These are phyloP conservation scores for Pythium aquatile DNA, from an alignment of 352 stramenopile genomes.

Conservation along the genomic window DNA sequence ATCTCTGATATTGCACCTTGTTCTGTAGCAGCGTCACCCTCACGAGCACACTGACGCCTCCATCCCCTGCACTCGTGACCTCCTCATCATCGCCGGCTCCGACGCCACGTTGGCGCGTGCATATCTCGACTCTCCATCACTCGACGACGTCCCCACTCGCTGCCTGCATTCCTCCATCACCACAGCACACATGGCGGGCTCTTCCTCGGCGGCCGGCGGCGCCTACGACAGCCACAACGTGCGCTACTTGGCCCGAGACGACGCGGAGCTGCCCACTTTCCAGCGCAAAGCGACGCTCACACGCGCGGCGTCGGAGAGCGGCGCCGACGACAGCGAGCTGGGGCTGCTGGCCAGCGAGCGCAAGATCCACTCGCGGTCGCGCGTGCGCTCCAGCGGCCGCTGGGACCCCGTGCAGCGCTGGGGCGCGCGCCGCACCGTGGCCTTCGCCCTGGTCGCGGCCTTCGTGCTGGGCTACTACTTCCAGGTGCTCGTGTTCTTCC, in stretches of 20 bases:
- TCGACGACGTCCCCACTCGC: too few species aligned
- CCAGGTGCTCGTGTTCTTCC: slow-evolving; percentile 67
- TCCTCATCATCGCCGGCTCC: background rate
- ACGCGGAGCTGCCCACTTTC: slow-evolving; percentile 26
- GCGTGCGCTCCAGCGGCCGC: slow-evolving; percentile 8
- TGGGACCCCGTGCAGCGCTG: slow-evolving; percentile 9
- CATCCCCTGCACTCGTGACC: background rate
- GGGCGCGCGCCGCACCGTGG: slow-evolving; percentile 20
- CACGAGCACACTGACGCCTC: background rate
- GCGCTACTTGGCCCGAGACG: slow-evolving; percentile 24
- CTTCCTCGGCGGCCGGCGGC: background rate
- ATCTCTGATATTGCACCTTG: too few species aligned
- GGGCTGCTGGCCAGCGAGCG: slow-evolving; percentile 11
- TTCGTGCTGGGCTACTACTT: slow-evolving; percentile 67
- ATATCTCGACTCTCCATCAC: background rate
- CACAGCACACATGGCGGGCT: slow-evolving; percentile 12
- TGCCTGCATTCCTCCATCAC: background rate
- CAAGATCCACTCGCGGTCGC: slow-evolving; percentile 24
- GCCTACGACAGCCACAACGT: slow-evolving; percentile 10
- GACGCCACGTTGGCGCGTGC: background rate
- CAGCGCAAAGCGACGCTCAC: slow-evolving; percentile 24
- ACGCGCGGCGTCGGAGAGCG: slow-evolving; percentile 22
- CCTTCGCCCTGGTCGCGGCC: slow-evolving; percentile 23
- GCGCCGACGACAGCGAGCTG: slow-evolving; percentile 26
- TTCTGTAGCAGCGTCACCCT: background rate